Conservation (phyloP, 768 basidiomycete genomes). For the Omphalotus guepiniiformis region DNA sequence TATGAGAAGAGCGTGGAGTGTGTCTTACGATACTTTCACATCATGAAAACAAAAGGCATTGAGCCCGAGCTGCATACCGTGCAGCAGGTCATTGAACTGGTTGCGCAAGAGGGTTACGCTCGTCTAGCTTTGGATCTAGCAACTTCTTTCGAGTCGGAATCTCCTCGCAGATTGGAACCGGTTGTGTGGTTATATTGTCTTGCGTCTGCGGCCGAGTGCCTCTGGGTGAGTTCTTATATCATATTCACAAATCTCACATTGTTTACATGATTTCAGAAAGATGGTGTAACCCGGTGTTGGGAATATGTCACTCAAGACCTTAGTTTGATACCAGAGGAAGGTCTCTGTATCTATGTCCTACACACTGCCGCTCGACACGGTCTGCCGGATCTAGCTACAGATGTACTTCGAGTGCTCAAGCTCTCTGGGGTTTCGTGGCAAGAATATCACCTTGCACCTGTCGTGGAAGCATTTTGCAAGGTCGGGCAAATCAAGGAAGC, state of each 20-base stretch:
- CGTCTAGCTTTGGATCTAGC: constrained; percentile 73
- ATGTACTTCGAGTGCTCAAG: constrained; percentile 57
- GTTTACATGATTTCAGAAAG: constrained; percentile 38
- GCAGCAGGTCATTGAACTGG: constrained; percentile 48
- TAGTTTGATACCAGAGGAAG: constrained; percentile 66
- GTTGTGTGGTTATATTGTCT: constrained; percentile 67
- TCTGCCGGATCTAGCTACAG: constrained; percentile 62
- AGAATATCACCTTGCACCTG: constrained; percentile 75
- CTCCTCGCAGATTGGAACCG: constrained; percentile 48
- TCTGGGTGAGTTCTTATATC: constrained; percentile 54
- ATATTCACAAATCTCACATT: neutral
- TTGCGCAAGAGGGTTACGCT: constrained; percentile 50
- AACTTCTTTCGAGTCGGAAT: constrained; percentile 50
- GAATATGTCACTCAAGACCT: constrained; percentile 47
- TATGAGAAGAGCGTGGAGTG: constrained; percentile 56
- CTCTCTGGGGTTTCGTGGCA: constrained; percentile 40
- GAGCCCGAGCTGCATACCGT: constrained; percentile 46
- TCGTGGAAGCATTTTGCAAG: constrained; percentile 70
- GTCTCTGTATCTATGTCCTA: constrained; percentile 63
- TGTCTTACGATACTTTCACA: constrained; percentile 55
- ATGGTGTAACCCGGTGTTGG: constrained; percentile 68
- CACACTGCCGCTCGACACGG: constrained; percentile 72
- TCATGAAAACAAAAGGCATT: constrained; percentile 51
- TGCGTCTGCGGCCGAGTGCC: constrained; percentile 52
- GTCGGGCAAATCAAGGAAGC: constrained; percentile 58